phyloP scores from a whole-genome alignment of 169 alveolate genomes.

The Plasmodium inui region DNA sequence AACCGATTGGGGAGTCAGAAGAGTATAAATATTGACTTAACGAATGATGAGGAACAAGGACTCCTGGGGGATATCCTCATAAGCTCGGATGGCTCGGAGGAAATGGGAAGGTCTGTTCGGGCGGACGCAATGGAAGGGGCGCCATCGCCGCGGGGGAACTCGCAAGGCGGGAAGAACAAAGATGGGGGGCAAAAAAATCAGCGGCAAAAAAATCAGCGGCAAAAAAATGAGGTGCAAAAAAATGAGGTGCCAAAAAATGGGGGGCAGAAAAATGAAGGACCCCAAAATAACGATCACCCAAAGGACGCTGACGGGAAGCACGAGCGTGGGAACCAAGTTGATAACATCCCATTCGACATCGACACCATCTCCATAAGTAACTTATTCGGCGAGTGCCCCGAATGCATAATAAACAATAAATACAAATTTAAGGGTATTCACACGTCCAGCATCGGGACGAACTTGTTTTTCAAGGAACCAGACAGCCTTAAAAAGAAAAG shows the following conservation, averaged over 20 bases:
- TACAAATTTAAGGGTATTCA: slow-evolving; percentile 73
- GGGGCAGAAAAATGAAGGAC: not conserved
- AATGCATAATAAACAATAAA: slow-evolving; percentile 56
- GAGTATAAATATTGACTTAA: slow-evolving; percentile 6
- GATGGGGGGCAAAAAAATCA: not conserved
- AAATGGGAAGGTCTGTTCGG: not conserved
- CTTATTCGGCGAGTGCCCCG: slow-evolving; percentile 44
- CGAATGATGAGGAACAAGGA: slow-evolving; percentile 12
- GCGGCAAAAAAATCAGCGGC: not conserved
- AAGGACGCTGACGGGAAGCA: not conserved
- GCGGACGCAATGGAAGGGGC: not conserved
- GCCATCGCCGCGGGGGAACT: not conserved
- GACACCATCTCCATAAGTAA: slow-evolving; percentile 53
- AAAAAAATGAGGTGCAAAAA: not conserved
- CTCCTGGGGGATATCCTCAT: not conserved
- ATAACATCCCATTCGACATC: slow-evolving; percentile 61
- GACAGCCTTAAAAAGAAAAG: slow-evolving; percentile 41
- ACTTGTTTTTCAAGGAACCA: slow-evolving; percentile 67
- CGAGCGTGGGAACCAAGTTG: not conserved
- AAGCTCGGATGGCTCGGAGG: not conserved
- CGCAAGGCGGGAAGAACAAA: not conserved
- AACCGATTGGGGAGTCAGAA: not conserved
- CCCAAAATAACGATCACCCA: not conserved
- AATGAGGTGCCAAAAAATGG: not conserved
- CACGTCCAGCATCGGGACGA: slow-evolving; percentile 66